Evolutionary conservation across 257 asterid species (phyloP).

Genomic region (Petunia axillaris): DNA sequence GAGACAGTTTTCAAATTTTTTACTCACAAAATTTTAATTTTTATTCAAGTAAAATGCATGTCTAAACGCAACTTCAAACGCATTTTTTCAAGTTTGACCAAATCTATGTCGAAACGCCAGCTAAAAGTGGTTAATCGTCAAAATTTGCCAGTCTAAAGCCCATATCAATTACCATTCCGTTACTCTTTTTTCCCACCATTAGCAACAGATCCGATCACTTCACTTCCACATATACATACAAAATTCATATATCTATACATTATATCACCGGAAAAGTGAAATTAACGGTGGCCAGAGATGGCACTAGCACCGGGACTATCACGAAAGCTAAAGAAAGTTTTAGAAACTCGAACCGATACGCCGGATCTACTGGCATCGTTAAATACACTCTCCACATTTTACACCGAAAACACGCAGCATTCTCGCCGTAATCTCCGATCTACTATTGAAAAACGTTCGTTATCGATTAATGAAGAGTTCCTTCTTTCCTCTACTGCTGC

Average conservation of each 20-base stretch:
- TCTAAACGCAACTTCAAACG: too few relatives aligned
- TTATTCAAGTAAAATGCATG: too few relatives aligned
- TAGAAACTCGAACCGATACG: conserved; percentile 89
- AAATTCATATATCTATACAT: conserved; percentile 14
- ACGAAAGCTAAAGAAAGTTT: conserved; percentile 96
- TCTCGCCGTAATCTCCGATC: conserved; percentile 95
- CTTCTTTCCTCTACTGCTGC: conserved; percentile 78
- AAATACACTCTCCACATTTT: conserved; percentile 81
- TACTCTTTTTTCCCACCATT: neutral
- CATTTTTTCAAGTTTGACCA: too few relatives aligned
- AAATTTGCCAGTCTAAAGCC: neutral
- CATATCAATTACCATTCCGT: neutral
- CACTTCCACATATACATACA: neutral
- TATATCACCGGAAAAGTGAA: neutral
- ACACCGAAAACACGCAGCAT: conserved; percentile 76
- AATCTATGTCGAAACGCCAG: too few relatives aligned
- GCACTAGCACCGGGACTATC: conserved; percentile 99
- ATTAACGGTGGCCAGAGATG: conserved; percentile 45
- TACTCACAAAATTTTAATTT: too few relatives aligned
- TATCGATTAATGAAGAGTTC: conserved; percentile 87
- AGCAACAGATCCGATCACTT: conserved; percentile 12
- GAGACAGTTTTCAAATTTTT: too few relatives aligned
- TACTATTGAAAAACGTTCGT: conserved; percentile 88
- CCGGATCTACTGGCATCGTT: conserved; percentile 91
- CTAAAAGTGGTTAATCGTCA: too few relatives aligned